phyloP scores from a whole-genome alignment of 2,329 filamentous ascomycete species.

The Teratosphaeria epicoccoides region DNA sequence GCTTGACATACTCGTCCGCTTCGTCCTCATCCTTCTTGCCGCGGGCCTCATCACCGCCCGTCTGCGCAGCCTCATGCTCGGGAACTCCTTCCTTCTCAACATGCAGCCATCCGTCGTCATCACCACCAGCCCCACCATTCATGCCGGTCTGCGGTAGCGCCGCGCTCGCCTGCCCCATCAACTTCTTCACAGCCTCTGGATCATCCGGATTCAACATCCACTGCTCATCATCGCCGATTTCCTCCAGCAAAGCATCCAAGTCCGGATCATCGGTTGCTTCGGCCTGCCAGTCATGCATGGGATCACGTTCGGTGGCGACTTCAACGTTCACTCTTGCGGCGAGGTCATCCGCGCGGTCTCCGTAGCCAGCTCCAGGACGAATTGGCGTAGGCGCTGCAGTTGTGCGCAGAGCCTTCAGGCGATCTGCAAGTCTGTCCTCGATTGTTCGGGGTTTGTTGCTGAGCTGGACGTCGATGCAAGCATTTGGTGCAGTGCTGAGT shows the following conservation, averaged over 20 bases:
- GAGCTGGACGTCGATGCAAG: constrained; percentile 14
- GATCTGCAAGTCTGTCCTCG: constrained; percentile 23
- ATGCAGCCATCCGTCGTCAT: constrained; percentile 11
- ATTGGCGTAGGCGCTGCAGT: neutral
- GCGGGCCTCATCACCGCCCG: constrained; percentile 20
- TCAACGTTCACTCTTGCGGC: constrained; percentile 13
- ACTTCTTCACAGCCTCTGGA: constrained; percentile 29
- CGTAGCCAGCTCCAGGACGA: neutral
- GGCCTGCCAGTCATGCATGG: constrained; percentile 21
- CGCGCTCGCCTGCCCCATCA: constrained; percentile 32
- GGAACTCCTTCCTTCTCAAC: neutral
- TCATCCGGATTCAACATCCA: constrained; percentile 33
- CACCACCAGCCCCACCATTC: constrained; percentile 12
- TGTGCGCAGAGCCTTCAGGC: constrained; percentile 22
- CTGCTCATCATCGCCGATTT: constrained; percentile 30
- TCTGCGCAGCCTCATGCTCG: constrained; percentile 5
- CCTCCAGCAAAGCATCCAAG: constrained; percentile 37
- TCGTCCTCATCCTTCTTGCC: constrained; percentile 19
- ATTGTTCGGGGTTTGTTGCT: constrained; percentile 12
- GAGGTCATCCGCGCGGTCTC: constrained; percentile 7
- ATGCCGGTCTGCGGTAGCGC: constrained; percentile 26
- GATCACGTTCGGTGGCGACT: constrained; percentile 11
- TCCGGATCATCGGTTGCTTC: constrained; percentile 35
- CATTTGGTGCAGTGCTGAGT: constrained; percentile 17
- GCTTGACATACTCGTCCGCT: constrained; percentile 37